A percentile compares a stretch with the other conserved stretches of the same genome.
Conservation (phyloP, 2,329 filamentous ascomycete genomes). For the Arachnopeziza araneosa region DNA sequence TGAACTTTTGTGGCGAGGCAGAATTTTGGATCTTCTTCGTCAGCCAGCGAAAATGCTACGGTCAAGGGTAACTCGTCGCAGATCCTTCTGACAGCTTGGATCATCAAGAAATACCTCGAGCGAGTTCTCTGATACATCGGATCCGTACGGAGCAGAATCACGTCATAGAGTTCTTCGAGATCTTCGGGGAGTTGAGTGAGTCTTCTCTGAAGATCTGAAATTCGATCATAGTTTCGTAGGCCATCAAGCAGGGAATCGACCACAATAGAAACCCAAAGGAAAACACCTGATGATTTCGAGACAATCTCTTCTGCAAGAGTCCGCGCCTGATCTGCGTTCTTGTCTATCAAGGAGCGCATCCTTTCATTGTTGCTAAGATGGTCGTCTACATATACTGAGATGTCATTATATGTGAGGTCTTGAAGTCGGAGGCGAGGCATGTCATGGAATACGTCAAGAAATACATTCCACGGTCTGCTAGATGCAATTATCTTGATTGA, state of each 20-base stretch:
- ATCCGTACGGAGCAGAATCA: not conserved
- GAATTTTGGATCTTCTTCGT: not conserved
- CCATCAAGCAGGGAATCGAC: not conserved
- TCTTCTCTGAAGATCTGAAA: not conserved
- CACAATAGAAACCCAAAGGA: not conserved
- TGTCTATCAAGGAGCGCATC: not conserved
- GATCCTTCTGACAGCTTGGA: not conserved
- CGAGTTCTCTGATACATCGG: not conserved
- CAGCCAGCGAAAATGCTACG: not conserved
- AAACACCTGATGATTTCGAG: not conserved
- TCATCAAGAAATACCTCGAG: not conserved
- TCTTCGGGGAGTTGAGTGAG: not conserved
- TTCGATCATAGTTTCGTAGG: not conserved
- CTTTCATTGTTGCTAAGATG: not conserved
- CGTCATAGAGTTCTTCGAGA: not conserved
- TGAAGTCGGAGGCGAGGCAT: constrained; percentile 19
- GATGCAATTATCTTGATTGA: constrained; percentile 15
- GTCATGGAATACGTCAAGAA: constrained; percentile 5
- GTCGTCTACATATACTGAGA: constrained; percentile 4
- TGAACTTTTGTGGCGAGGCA: not conserved
- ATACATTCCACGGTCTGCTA: constrained; percentile 12
- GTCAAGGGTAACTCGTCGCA: not conserved
- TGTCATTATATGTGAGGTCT: constrained; percentile 17
- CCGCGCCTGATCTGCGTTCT: not conserved
- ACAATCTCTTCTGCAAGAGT: not conserved